Evolutionary conservation across 2,329 filamentous ascomycete species (phyloP), one percentile per base, ranked within the genome.

Genomic region (Scorias spongiosa): DNA sequence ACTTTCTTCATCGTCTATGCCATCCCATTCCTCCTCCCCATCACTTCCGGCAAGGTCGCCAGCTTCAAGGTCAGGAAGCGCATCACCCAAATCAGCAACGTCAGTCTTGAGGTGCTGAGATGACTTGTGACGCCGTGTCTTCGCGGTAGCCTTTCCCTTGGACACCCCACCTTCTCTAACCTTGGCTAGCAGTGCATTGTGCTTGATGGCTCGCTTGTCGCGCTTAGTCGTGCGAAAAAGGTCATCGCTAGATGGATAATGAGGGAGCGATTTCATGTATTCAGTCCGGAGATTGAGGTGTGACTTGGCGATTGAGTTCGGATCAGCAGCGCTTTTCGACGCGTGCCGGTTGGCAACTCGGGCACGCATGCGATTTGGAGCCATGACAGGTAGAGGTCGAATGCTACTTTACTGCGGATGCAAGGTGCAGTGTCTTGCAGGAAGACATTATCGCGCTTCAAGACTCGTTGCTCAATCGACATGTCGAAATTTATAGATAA

Each of bases 131-230:
- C 83, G 70, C 7, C 78, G 73, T 61, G 81, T 80, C n/a, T 71
- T 67, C 8, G 12, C 3, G 12, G 4, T 18, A 5, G 12, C 38
- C 11, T 71, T 53, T 61, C 57, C 72, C 39, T 87, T 85, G 51
- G 78, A 68, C 54, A 94, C 82, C 49, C 80, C 82, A 15, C 78
- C 80, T 28, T 51, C 50, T 9, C 53, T 47, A 1, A 57, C 56
- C 43, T 53, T 54, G 9, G 51, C 47, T 10, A 93, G 69, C 51
- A 96, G 86, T 11, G 79, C 66, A 0, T 82, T 81, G 69, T 85
- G 85, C 59, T 87, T 88, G 54, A 93, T 84, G 29, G 72, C 67
- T 18, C 81, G 82, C 68, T 89, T 93, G 67, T 93, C 84, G 58
- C 76, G 80, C 65, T 95, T 96, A 49, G 73, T 78, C 44, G 78